These are phyloP conservation scores for Psilocybe cubensis DNA, from an alignment of 768 basidiomycete genomes.

Conservation along the genomic window DNA sequence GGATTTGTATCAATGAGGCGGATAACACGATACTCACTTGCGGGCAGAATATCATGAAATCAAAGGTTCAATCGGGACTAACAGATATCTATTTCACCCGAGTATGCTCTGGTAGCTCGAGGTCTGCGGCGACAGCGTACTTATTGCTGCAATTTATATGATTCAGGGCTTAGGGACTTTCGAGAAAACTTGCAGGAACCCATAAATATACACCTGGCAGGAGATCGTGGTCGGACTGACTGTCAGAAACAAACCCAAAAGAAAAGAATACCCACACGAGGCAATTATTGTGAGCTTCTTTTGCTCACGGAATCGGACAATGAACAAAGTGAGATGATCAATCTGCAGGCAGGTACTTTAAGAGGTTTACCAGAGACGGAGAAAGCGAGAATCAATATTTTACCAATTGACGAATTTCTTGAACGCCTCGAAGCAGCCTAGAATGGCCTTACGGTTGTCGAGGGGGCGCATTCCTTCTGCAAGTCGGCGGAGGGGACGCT, in stretches of 20 bases:
- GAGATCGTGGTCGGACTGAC: neutral
- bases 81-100: neutral
- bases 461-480: constrained; percentile 34
- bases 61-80: neutral
- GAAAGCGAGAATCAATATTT: neutral
- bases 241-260: neutral
- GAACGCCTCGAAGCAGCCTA: constrained; percentile 35
- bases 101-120: neutral
- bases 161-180: neutral
- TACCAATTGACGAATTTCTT: constrained; percentile 20
- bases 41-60: neutral
- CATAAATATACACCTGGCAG: neutral
- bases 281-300: neutral
- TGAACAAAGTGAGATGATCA: neutral
- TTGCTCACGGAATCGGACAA: neutral
- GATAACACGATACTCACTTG: neutral
- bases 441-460: constrained; percentile 28
- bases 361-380: neutral
- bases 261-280: neutral
- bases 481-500: constrained; percentile 21
- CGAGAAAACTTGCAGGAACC: neutral
- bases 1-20: neutral
- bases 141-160: neutral
- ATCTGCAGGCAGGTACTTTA: neutral
- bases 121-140: neutral